A percentile compares a stretch with the other conserved stretches of the same genome.
phyloP scores from a whole-genome alignment of 1,284 basidiomycete genomes.

The Albatrellus sp. region DNA sequence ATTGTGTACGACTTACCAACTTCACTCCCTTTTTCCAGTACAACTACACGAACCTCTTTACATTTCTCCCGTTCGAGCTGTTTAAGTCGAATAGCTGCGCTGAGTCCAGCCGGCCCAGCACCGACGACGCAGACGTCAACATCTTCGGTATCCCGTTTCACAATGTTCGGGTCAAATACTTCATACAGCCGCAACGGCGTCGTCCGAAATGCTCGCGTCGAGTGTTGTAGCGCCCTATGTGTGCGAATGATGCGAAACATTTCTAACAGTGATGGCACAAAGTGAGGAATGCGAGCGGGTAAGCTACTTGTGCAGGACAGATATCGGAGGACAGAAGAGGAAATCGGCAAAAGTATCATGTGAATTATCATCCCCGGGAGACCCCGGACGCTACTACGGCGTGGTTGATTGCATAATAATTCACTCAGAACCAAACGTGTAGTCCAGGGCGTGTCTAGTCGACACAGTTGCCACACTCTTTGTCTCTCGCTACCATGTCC shows the following conservation, averaged over 20 bases:
- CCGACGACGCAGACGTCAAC: constrained; percentile 98
- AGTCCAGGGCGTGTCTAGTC: too few relatives aligned
- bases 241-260: constrained; percentile 8
- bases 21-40: constrained; percentile 92
- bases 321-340: not conserved
- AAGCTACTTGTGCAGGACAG: not conserved
- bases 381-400: too few relatives aligned
- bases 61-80: constrained; percentile 80
- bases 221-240: constrained; percentile 1
- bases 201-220: constrained; percentile 16
- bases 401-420: too few relatives aligned
- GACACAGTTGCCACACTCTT: too few relatives aligned
- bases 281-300: not conserved
- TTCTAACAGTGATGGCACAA: not conserved
- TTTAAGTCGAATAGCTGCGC: constrained; percentile 93
- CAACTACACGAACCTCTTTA: constrained; percentile 80
- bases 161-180: constrained; percentile 31
- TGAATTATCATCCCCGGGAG: too few relatives aligned
- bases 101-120: constrained; percentile 88
- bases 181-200: constrained; percentile 21
- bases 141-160: constrained; percentile 76
- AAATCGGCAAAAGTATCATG: too few relatives aligned
- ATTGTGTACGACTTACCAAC: constrained; percentile 49
- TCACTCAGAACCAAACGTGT: too few relatives aligned
- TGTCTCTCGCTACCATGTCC: not conserved